A percentile compares a stretch with the other conserved stretches of the same genome.
phyloP scores from a whole-genome alignment of 371 early-diverging fungal genomes.

The Apophysomyces sp. region DNA sequence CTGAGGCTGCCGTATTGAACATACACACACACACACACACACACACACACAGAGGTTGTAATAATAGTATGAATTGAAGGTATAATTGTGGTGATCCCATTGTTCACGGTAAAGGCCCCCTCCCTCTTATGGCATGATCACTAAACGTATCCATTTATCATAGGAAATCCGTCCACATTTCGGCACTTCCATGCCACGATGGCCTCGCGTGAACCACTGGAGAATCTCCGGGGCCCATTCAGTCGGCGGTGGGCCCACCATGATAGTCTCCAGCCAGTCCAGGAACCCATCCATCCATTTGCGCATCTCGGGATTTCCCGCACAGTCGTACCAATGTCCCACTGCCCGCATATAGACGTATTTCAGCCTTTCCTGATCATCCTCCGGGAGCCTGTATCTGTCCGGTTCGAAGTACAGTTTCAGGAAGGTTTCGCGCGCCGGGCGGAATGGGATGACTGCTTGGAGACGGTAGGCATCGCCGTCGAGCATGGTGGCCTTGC shows the following conservation, averaged over 20 bases:
- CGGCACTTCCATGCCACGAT: slow-evolving; percentile 14
- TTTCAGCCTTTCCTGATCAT: neutral
- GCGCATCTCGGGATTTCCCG: slow-evolving; percentile 21
- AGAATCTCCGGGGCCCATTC: slow-evolving; percentile 17
- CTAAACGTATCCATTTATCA: slow-evolving; percentile 17
- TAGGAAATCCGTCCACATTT: slow-evolving; percentile 15
- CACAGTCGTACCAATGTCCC: slow-evolving; percentile 22
- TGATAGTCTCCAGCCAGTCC: slow-evolving; percentile 19
- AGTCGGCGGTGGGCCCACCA: slow-evolving; percentile 1
- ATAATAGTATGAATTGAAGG: neutral
- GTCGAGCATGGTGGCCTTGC: slow-evolving; percentile 13
- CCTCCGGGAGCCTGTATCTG: neutral
- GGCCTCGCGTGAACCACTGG: slow-evolving; percentile 13
- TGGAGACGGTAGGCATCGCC: slow-evolving; percentile 4
- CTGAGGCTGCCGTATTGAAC: too few species aligned
- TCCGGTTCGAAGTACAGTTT: slow-evolving; percentile 13
- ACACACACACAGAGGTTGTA: too few species aligned
- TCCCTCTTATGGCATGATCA: too few species aligned
- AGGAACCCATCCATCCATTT: slow-evolving; percentile 25
- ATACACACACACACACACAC: too few species aligned
- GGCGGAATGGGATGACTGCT: slow-evolving; percentile 27
- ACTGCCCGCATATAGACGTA: slow-evolving; percentile 23
- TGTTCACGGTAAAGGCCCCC: neutral
- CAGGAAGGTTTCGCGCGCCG: slow-evolving; percentile 21
- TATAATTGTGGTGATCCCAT: neutral